A percentile compares a stretch with the other conserved stretches of the same genome.
Conservation (phyloP, 768 basidiomycete genomes). For the Leccinum rimulosum region DNA sequence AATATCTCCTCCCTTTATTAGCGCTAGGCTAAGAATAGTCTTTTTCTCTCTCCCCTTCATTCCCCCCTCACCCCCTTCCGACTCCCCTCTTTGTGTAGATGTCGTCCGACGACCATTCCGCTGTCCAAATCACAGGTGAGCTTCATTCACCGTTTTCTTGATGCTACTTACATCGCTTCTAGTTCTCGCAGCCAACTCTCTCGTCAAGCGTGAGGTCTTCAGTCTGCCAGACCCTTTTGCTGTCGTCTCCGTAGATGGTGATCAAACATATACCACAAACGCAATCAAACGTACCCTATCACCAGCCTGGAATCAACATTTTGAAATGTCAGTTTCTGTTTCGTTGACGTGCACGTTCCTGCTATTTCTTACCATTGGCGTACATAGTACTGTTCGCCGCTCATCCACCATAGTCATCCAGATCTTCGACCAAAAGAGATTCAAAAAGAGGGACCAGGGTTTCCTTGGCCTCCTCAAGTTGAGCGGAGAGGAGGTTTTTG, state of each 20-base stretch:
- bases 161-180: slow-evolving; percentile 1
- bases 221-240: slow-evolving; percentile 87
- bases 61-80: not conserved
- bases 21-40: not conserved
- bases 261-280: slow-evolving; percentile 76
- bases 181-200: slow-evolving; percentile 77
- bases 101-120: slow-evolving; percentile 17
- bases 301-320: slow-evolving; percentile 83
- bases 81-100: slow-evolving; percentile 9
- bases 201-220: slow-evolving; percentile 76
- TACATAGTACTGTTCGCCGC: slow-evolving; percentile 60
- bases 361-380: slow-evolving; percentile 2
- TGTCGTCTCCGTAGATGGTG: slow-evolving; percentile 81
- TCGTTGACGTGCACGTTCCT: not conserved
- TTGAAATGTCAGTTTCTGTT: slow-evolving; percentile 66
- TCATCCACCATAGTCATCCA: slow-evolving; percentile 79
- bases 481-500: slow-evolving; percentile 51
- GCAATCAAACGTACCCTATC: slow-evolving; percentile 66
- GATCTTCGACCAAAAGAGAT: slow-evolving; percentile 88
- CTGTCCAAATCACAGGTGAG: slow-evolving; percentile 29
- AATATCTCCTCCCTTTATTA: not conserved
- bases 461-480: slow-evolving; percentile 61
- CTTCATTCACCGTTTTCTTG: not conserved
- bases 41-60: not conserved
- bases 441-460: slow-evolving; percentile 84